These are phyloP conservation scores for Fusarium nematophilum DNA, from an alignment of 2,329 filamentous ascomycete species.

Conservation along the genomic window DNA sequence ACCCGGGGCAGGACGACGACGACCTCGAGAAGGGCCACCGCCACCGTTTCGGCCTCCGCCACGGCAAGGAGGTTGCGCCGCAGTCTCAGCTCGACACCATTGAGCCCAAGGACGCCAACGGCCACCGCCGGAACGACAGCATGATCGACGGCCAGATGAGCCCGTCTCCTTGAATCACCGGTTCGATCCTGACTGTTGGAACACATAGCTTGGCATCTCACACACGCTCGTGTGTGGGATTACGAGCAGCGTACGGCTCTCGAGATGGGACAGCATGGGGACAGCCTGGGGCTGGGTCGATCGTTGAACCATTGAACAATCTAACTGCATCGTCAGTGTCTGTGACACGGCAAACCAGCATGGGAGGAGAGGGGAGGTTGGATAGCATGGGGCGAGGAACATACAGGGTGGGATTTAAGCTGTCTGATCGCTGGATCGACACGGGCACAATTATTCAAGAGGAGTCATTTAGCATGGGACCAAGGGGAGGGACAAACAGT, in stretches of 20 bases:
- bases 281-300: constrained; percentile 23
- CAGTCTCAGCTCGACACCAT: constrained; percentile 33
- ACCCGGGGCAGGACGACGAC: constrained; percentile 61
- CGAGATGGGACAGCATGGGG: constrained; percentile 11
- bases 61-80: constrained; percentile 18
- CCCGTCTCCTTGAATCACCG: constrained; percentile 7
- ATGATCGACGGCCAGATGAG: constrained; percentile 35
- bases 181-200: background rate
- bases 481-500: constrained; percentile 9
- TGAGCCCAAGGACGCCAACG: constrained; percentile 20
- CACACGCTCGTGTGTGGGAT: constrained; percentile 12
- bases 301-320: constrained; percentile 11
- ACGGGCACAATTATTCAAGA: too few relatives aligned
- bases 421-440: too few relatives aligned
- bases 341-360: constrained; percentile 15
- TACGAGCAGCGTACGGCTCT: constrained; percentile 12
- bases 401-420: constrained; percentile 5
- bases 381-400: background rate
- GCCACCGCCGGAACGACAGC: constrained; percentile 36
- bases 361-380: background rate
- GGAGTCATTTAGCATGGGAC: constrained; percentile 13
- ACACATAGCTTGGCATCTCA: constrained; percentile 9
- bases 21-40: constrained; percentile 37
- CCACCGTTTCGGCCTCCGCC: constrained; percentile 15
- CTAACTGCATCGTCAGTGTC: constrained; percentile 29